Conservation (phyloP, 306 rosid genomes). For the Trifolium subterraneum region DNA sequence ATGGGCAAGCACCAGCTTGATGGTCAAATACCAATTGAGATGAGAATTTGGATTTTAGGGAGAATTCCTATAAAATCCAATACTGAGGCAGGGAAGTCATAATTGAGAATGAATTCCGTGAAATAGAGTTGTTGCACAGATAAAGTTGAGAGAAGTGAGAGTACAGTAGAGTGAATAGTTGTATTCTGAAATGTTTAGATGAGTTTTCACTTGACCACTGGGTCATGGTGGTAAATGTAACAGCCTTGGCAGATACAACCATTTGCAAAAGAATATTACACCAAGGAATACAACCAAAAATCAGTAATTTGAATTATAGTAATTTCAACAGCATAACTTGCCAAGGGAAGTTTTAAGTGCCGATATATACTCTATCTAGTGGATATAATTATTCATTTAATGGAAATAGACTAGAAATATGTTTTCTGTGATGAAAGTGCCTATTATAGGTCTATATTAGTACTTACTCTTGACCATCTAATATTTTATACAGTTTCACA, state of each 20-base stretch:
- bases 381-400: conserved; percentile 14
- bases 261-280: neutral
- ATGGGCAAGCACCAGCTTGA: neutral
- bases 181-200: neutral
- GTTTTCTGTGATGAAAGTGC: conserved; percentile 16
- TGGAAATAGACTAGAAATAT: conserved; percentile 8
- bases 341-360: conserved; percentile 17
- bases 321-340: conserved; percentile 30
- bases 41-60: neutral
- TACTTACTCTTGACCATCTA: neutral
- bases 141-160: neutral
- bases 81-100: neutral
- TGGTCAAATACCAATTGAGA: neutral
- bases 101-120: neutral
- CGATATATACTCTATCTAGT: neutral
- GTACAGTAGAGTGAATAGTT: neutral
- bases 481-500: conserved; percentile 9
- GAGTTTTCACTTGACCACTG: conserved; percentile 4
- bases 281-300: conserved; percentile 22
- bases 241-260: neutral
- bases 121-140: neutral
- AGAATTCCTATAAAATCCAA: neutral
- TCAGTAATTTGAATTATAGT: conserved; percentile 3
- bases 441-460: conserved; percentile 22
- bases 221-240: neutral